Evolutionary conservation across 768 basidiomycete species (phyloP).

Genomic region (Boletellus emodensis): DNA sequence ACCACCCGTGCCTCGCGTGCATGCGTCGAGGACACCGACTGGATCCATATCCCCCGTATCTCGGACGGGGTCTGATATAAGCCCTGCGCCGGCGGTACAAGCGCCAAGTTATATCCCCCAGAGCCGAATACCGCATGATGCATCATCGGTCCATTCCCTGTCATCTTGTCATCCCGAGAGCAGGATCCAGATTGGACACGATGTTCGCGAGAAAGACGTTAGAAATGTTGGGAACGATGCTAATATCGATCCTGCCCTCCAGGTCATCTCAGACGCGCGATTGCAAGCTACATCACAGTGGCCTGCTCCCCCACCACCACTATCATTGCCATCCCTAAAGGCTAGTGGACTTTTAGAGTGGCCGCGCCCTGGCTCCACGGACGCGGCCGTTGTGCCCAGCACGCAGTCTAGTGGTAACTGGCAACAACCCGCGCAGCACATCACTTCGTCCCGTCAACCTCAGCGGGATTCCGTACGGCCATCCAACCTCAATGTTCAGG

Average conservation of each 20-base stretch:
- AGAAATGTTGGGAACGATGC: constrained; percentile 24
- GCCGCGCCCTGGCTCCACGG: constrained; percentile 42
- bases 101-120: constrained; percentile 31
- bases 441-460: constrained; percentile 16
- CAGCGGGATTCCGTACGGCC: constrained; percentile 19
- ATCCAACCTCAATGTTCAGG: constrained; percentile 10
- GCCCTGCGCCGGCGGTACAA: constrained; percentile 12
- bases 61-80: constrained; percentile 18
- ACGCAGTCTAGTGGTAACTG: constrained; percentile 14
- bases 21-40: constrained; percentile 6
- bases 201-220: constrained; percentile 25
- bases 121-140: constrained; percentile 36
- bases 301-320: constrained; percentile 16
- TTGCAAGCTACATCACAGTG: constrained; percentile 15
- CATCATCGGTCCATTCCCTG: constrained; percentile 29
- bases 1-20: constrained; percentile 24
- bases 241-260: constrained; percentile 32
- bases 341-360: constrained; percentile 66
- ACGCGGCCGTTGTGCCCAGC: constrained; percentile 14
- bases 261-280: constrained; percentile 20
- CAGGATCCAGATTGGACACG: constrained; percentile 18
- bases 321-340: constrained; percentile 68
- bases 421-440: constrained; percentile 24
- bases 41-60: constrained; percentile 21
- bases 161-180: constrained; percentile 16